Conservation (phyloP, 2,329 filamentous ascomycete genomes). For the Podosphaera xanthii region DNA sequence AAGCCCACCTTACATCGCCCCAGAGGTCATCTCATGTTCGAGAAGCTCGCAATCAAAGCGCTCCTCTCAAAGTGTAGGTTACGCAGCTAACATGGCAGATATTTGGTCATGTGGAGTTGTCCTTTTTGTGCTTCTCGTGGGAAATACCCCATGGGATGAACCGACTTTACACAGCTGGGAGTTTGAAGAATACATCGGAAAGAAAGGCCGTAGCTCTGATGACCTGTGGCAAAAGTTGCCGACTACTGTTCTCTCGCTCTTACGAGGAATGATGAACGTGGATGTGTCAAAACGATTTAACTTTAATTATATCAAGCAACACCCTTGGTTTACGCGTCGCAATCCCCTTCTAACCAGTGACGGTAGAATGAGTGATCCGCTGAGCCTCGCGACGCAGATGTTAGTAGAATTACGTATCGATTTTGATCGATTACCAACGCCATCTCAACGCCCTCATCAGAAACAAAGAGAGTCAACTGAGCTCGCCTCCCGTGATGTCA, state of each 20-base stretch:
- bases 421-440: slow-evolving; percentile 41
- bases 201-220: slow-evolving; percentile 60
- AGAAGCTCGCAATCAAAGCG: slow-evolving; percentile 21
- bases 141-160: slow-evolving; percentile 95
- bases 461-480: slow-evolving; percentile 46
- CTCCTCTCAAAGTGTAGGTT: slow-evolving; percentile 31
- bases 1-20: slow-evolving; percentile 90
- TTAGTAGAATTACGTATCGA: slow-evolving; percentile 78
- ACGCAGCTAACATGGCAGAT: slow-evolving; percentile 62
- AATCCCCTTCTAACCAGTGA: slow-evolving; percentile 57
- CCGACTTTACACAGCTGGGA: slow-evolving; percentile 73
- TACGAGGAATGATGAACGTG: slow-evolving; percentile 82
- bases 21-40: slow-evolving; percentile 49
- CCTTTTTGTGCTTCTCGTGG: slow-evolving; percentile 83
- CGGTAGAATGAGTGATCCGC: slow-evolving; percentile 53
- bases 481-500: slow-evolving; percentile 15
- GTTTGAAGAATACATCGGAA: slow-evolving; percentile 66
- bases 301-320: slow-evolving; percentile 67
- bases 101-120: slow-evolving; percentile 97
- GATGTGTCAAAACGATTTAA: slow-evolving; percentile 54
- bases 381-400: slow-evolving; percentile 83
- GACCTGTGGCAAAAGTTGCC: slow-evolving; percentile 69
- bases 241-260: slow-evolving; percentile 48
- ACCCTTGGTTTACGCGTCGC: slow-evolving; percentile 79
- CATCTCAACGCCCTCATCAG: slow-evolving; percentile 18